phyloP scores from a whole-genome alignment of 225 moss, liverwort and hornwort species.

The Sphagnum tenellum region DNA sequence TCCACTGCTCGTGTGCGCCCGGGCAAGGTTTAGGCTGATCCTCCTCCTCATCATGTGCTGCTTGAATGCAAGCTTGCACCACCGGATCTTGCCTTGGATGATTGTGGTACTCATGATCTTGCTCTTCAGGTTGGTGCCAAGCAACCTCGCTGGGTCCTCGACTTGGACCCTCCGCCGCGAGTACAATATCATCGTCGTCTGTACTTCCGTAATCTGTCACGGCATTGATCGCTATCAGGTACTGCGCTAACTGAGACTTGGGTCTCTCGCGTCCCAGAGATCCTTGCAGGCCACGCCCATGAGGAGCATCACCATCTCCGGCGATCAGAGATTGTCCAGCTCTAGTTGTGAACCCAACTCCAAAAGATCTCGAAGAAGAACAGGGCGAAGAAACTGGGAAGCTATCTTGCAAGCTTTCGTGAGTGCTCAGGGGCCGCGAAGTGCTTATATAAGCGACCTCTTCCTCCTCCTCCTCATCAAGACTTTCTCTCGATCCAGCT shows the following conservation, averaged over 20 bases:
- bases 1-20: conserved; percentile 43
- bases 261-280: conserved; percentile 4
- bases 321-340: no score
- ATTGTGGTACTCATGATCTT: neutral
- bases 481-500: neutral
- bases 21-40: conserved; percentile 3
- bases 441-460: conserved; percentile 11
- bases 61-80: conserved; percentile 15
- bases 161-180: neutral
- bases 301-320: no score
- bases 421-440: conserved; percentile 39
- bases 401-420: conserved; percentile 14
- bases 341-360: no score
- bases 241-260: conserved; percentile 25
- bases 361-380: conserved; percentile 35
- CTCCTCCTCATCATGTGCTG: no score
- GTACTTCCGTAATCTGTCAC: conserved; percentile 10
- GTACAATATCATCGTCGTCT: conserved; percentile 20
- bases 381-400: conserved; percentile 26
- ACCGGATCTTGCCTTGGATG: conserved; percentile 16
- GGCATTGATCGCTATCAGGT: conserved; percentile 20
- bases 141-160: conserved; percentile 48
- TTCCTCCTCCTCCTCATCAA: conserved; percentile 16
- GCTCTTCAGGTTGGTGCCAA: conserved; percentile 41
- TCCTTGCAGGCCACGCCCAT: no score